Evolutionary conservation across 1,139 yeast species (phyloP), one percentile per base, ranked within the genome.

Genomic region (Nakaseomyces delphensis): DNA sequence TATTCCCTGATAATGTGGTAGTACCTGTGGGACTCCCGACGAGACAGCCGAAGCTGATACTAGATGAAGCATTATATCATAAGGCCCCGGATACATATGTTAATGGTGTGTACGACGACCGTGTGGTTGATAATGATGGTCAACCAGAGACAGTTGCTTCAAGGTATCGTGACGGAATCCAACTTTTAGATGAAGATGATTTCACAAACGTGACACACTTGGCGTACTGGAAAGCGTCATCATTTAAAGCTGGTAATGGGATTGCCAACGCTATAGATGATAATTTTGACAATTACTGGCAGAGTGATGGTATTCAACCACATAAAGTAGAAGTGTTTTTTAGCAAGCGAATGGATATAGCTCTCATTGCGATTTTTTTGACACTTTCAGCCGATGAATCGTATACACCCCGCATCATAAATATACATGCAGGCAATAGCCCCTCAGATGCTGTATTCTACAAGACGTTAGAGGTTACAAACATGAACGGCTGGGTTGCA

Each of bases 281-380:
- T 55, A 74, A 79, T 14, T 83, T 94, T 0, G 71, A 73, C 33
- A 67, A 80, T 3, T 89, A 71, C 60, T 93, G 99, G 99, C 98
- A 93, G 60, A 83, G 95, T 41, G 98, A 93, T 60, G 98, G 97
- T 25, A 72, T 76, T n/a, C 87, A 82, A 52, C 98, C 98, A 0
- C 98, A 93, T 63, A 69, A 70, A 24, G 69, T 91, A 11, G 84
- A 85, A 40, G 74, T 87, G 2, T 93, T 79, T 55, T 93, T 93
- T 59, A 73, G 91, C 33, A 87, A 84, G 57, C 71, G 77, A 43
- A 94, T 89, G 4, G 70, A 79, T 16, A 65, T 93, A 4, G 79
- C 80, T 45, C 64, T 86, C 44, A 66, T 93, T 3, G 77, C 87
- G 1, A 60, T 93, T 14, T 93, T 53, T 41, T 54, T 61, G 36